These are phyloP conservation scores for Stenocarpella maydis DNA, from an alignment of 2,329 filamentous ascomycete genomes.

Conservation along the genomic window DNA sequence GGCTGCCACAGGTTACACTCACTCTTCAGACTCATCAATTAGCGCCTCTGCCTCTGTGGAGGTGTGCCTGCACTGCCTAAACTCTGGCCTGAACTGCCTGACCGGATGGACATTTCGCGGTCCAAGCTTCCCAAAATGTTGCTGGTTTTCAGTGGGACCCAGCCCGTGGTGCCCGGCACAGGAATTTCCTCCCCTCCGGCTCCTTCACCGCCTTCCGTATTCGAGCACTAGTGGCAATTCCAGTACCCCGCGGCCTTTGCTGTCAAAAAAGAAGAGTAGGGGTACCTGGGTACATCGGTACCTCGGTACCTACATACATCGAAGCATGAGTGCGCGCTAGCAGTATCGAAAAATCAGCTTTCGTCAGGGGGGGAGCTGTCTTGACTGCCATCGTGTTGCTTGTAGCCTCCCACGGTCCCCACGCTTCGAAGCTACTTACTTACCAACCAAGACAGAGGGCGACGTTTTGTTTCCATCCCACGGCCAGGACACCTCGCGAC, in stretches of 20 bases:
- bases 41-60: background rate
- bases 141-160: slow-evolving; percentile 18
- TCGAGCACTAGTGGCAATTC: background rate
- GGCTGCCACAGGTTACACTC: no score
- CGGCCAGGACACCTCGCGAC: background rate
- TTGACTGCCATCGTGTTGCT: slow-evolving; percentile 26
- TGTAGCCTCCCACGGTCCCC: slow-evolving; percentile 23
- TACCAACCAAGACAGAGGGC: background rate
- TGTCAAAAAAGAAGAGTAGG: background rate
- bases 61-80: background rate
- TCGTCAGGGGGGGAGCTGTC: slow-evolving; percentile 25
- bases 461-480: background rate
- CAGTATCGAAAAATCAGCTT: slow-evolving; percentile 34
- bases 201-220: slow-evolving; percentile 15
- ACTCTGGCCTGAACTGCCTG: background rate
- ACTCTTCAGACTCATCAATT: background rate
- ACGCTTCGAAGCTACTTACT: slow-evolving; percentile 11
- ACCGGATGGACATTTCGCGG: slow-evolving; percentile 1
- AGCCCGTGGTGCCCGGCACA: background rate
- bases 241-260: slow-evolving; percentile 29
- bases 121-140: slow-evolving; percentile 17
- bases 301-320: slow-evolving; percentile 1
- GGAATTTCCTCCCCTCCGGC: slow-evolving; percentile 28
- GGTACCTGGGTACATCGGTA: slow-evolving; percentile 9
- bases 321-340: slow-evolving; percentile 28